phyloP scores from a whole-genome alignment of 768 basidiomycete genomes.

The Tylopilus subfusipes region DNA sequence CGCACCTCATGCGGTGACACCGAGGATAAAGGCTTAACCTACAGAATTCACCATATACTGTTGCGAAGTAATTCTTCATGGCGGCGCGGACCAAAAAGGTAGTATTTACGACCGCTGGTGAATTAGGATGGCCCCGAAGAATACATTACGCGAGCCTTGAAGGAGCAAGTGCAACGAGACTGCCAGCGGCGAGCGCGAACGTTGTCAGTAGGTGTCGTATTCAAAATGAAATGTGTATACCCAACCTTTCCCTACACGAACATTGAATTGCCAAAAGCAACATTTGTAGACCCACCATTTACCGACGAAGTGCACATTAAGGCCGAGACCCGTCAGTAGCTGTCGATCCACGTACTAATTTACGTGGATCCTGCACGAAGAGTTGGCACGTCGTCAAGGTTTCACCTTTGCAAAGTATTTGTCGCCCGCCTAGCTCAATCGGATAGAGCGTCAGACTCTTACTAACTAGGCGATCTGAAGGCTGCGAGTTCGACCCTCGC shows the following conservation, averaged over 20 bases:
- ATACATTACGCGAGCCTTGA: too few relatives aligned
- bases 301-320: background rate
- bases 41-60: too few relatives aligned
- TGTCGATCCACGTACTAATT: background rate
- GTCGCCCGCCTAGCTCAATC: constrained; percentile 61
- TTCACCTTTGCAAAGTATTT: accelerated
- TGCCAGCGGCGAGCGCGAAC: too few relatives aligned
- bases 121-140: too few relatives aligned
- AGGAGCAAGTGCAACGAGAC: too few relatives aligned
- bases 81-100: too few relatives aligned
- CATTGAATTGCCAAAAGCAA: background rate
- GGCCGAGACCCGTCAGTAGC: background rate
- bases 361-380: background rate
- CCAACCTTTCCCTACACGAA: background rate
- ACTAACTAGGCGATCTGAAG: constrained; percentile 46
- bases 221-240: background rate
- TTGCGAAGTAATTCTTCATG: too few relatives aligned
- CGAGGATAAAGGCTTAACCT: background rate
- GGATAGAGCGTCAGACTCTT: constrained; percentile 69
- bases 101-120: too few relatives aligned
- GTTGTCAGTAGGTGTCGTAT: background rate
- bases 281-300: background rate
- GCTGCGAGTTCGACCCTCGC: constrained; percentile 65
- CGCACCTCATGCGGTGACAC: background rate
- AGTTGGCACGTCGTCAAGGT: background rate